Conservation (phyloP, 495 filamentous ascomycete genomes). For the Lophiotrema nucula region DNA sequence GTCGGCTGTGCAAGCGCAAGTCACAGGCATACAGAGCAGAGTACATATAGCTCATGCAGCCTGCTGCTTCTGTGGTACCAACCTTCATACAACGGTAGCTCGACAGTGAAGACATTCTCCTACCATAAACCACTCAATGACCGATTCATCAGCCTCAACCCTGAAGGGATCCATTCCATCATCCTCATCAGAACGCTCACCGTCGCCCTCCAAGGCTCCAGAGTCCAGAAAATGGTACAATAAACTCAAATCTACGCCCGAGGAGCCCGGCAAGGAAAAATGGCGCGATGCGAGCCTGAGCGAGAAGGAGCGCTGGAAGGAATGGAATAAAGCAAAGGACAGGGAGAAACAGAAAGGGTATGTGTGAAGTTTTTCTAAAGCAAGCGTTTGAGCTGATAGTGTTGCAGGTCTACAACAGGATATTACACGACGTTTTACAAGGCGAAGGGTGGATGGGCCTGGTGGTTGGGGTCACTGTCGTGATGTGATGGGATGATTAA, state of each 20-base stretch:
- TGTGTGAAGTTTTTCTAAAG: background rate
- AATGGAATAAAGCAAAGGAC: slow-evolving; percentile 12
- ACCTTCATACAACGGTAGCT: too few relatives aligned
- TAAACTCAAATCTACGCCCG: background rate
- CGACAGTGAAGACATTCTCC: too few relatives aligned
- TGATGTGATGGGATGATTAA: too few relatives aligned
- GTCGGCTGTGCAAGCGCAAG: too few relatives aligned
- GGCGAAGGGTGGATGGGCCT: background rate
- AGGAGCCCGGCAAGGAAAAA: background rate
- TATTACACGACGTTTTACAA: slow-evolving; percentile 11
- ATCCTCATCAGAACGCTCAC: too few relatives aligned
- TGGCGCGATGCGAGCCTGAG: slow-evolving; percentile 15
- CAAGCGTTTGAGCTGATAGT: background rate
- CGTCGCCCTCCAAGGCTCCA: background rate
- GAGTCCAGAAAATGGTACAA: background rate
- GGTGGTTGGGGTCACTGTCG: background rate
- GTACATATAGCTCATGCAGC: too few relatives aligned
- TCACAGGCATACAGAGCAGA: too few relatives aligned
- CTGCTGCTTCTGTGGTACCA: too few relatives aligned
- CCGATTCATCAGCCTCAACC: too few relatives aligned
- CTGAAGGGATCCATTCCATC: too few relatives aligned
- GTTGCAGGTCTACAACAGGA: slow-evolving; percentile 9
- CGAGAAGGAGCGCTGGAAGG: slow-evolving; percentile 18
- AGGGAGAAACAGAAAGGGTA: background rate
- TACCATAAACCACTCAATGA: too few relatives aligned